Percentiles rank a stretch among this genome's conserved stretches.
Conservation (phyloP, 306 rosid genomes). For the Acmispon strigosus region DNA sequence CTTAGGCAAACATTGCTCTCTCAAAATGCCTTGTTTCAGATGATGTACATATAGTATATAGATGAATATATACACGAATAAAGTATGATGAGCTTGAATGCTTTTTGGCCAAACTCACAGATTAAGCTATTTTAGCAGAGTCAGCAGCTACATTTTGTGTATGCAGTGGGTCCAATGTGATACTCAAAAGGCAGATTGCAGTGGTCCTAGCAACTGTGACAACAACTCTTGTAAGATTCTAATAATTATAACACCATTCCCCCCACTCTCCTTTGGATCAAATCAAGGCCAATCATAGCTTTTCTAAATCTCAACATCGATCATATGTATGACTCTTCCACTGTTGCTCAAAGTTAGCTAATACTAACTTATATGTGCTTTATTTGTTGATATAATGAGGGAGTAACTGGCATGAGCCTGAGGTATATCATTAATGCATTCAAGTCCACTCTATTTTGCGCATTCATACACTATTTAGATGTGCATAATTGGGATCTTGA, state of each 20-base stretch:
- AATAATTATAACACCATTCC: constrained; percentile 37
- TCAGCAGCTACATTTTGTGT: constrained; percentile 24
- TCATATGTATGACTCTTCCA: constrained; percentile 24
- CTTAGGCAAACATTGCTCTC: too few relatives aligned
- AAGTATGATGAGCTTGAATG: background rate
- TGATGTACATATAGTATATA: too few relatives aligned
- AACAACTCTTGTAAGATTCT: constrained; percentile 48
- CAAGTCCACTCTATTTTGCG: too few relatives aligned
- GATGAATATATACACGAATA: too few relatives aligned
- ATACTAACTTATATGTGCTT: background rate
- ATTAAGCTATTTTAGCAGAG: constrained; percentile 11
- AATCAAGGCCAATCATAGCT: constrained; percentile 30
- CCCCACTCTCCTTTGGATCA: constrained; percentile 26
- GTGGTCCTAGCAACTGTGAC: constrained; percentile 44
- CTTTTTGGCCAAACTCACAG: constrained; percentile 5
- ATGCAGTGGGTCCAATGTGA: constrained; percentile 43
- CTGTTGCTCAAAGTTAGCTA: background rate
- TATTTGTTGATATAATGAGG: too few relatives aligned
- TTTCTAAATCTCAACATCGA: constrained; percentile 21
- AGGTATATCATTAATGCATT: too few relatives aligned
- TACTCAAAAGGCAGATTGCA: constrained; percentile 29
- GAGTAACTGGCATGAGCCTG: too few relatives aligned
- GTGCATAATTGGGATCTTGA: background rate
- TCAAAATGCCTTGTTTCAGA: too few relatives aligned
- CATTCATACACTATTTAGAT: too few relatives aligned